These are phyloP conservation scores for Acacia acuminata DNA, from an alignment of 306 rosid species.

Conservation along the genomic window DNA sequence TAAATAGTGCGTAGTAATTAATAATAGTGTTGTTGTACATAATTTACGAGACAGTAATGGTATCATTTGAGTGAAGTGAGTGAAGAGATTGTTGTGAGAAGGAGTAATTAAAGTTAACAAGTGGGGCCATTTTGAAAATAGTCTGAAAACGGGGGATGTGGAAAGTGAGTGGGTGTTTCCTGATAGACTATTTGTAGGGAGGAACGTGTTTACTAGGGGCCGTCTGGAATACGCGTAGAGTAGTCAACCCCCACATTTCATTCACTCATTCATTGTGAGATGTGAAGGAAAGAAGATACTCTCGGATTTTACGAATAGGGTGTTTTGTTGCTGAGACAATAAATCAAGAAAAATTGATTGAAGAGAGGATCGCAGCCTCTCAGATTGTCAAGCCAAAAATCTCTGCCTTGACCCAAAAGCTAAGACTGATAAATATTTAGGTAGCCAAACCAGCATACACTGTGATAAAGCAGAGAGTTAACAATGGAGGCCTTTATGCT, in stretches of 20 bases:
- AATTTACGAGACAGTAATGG: neutral
- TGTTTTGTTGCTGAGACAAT: neutral
- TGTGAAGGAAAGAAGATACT: no score
- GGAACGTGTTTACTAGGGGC: neutral
- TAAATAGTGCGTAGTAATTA: no score
- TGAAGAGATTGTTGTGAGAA: neutral
- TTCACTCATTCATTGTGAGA: neutral
- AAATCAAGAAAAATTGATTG: neutral
- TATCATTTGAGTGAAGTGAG: no score
- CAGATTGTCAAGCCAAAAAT: neutral
- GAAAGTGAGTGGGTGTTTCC: neutral
- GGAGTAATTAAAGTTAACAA: neutral
- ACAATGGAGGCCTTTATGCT: neutral
- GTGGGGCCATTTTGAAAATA: neutral
- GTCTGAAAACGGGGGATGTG: neutral
- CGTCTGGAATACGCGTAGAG: neutral
- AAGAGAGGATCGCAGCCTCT: neutral
- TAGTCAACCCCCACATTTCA: neutral
- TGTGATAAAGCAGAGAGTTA: neutral
- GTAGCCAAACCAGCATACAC: neutral
- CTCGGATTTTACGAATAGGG: neutral
- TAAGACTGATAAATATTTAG: neutral
- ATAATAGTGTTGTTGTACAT: neutral
- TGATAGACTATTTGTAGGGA: neutral
- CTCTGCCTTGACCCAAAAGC: neutral